These are phyloP conservation scores for Purpureocillium lavendulum DNA, from an alignment of 2,329 filamentous ascomycete genomes.

Conservation along the genomic window DNA sequence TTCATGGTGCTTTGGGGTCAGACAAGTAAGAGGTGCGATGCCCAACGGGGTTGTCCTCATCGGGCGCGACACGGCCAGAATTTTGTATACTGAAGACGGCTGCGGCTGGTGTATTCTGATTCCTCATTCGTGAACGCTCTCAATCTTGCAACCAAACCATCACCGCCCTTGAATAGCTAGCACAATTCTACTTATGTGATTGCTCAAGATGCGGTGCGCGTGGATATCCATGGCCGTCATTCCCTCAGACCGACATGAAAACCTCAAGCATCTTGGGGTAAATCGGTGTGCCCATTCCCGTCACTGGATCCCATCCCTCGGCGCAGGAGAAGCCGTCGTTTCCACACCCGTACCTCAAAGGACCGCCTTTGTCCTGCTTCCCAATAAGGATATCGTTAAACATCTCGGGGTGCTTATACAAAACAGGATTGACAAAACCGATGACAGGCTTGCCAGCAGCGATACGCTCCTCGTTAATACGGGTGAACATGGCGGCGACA, in stretches of 20 bases:
- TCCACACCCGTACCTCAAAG: slow-evolving; percentile 11
- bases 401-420: slow-evolving; percentile 13
- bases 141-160: too few species aligned
- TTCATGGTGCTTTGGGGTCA: too few species aligned
- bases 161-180: too few species aligned
- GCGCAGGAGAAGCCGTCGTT: slow-evolving; percentile 18
- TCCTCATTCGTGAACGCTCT: too few species aligned
- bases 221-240: too few species aligned
- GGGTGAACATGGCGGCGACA: slow-evolving; percentile 23
- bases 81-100: too few species aligned
- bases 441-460: slow-evolving; percentile 17
- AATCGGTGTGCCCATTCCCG: slow-evolving; percentile 6
- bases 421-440: slow-evolving; percentile 24
- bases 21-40: too few species aligned
- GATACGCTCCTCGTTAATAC: slow-evolving; percentile 21
- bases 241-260: neutral
- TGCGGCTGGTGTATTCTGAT: too few species aligned
- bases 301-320: slow-evolving; percentile 7
- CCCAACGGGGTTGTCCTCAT: too few species aligned
- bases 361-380: slow-evolving; percentile 10
- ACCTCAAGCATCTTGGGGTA: slow-evolving; percentile 6
- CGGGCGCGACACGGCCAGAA: too few species aligned
- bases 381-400: slow-evolving; percentile 10
- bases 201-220: too few species aligned
- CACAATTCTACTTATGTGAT: too few species aligned